Conservation (phyloP, 768 basidiomycete genomes). For the Lentinula guzmanii region DNA sequence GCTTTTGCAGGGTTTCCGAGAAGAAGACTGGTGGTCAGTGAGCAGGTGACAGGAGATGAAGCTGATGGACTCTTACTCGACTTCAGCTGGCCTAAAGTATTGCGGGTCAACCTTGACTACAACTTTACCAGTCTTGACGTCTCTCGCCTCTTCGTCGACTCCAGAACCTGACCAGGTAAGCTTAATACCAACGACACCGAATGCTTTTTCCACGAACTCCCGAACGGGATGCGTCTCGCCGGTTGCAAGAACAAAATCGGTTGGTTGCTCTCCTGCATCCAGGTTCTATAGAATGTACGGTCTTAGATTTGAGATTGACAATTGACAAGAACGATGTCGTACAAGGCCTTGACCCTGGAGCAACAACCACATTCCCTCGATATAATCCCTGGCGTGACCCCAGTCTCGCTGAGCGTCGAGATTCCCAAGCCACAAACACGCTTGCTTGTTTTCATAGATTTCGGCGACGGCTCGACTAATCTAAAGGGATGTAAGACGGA, state of each 20-base stretch:
- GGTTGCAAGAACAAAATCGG: conserved; percentile 93
- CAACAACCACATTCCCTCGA: conserved; percentile 98
- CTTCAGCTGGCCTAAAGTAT: conserved; percentile 95
- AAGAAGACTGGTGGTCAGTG: conserved; percentile 50
- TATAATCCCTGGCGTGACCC: conserved; percentile 93
- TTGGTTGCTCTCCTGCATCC: conserved; percentile 35
- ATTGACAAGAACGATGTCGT: not conserved
- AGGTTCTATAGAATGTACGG: not conserved
- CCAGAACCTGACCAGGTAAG: conserved; percentile 82
- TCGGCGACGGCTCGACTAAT: conserved; percentile 91
- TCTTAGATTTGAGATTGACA: not conserved
- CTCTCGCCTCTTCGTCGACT: conserved; percentile 72
- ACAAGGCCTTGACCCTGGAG: conserved; percentile 57
- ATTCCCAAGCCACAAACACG: conserved; percentile 91
- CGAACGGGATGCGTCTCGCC: conserved; percentile 95
- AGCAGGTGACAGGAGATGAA: not conserved
- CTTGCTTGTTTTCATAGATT: conserved; percentile 83
- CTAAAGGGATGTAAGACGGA: conserved; percentile 6
- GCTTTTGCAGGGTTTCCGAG: conserved; percentile 89
- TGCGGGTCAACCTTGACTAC: conserved; percentile 81
- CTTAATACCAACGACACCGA: conserved; percentile 57
- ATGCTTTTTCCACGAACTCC: conserved; percentile 89
- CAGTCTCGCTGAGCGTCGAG: conserved; percentile 94
- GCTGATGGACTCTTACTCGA: conserved; percentile 58
- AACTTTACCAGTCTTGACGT: conserved; percentile 59